Conservation (phyloP, 1,284 basidiomycete species). For the Pyrrhoderma noxium region DNA sequence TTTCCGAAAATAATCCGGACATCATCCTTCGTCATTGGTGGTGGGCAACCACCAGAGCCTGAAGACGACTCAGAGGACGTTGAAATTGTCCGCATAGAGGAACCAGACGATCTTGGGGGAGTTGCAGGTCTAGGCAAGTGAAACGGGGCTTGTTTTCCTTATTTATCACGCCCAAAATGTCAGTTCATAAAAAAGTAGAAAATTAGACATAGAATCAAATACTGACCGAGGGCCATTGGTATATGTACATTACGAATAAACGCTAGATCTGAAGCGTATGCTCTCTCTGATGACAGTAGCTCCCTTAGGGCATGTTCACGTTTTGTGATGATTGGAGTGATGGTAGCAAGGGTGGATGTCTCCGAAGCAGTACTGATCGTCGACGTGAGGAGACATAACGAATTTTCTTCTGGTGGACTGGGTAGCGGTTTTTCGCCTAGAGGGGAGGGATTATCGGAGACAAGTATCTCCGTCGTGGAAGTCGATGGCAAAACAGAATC, state of each 20-base stretch:
- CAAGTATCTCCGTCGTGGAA: neutral
- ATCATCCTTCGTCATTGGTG: slow-evolving; percentile 69
- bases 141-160: slow-evolving; percentile 42
- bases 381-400: neutral
- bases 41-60: slow-evolving; percentile 28
- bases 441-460: slow-evolving; percentile 4
- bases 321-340: slow-evolving; percentile 44
- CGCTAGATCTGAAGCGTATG: slow-evolving; percentile 83
- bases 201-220: slow-evolving; percentile 10
- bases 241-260: slow-evolving; percentile 82
- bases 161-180: neutral
- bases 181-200: neutral
- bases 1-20: slow-evolving; percentile 74
- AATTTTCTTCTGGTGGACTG: slow-evolving; percentile 8
- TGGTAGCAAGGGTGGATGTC: slow-evolving; percentile 18
- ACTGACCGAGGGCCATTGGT: slow-evolving; percentile 61
- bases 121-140: slow-evolving; percentile 27
- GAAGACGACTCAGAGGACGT: slow-evolving; percentile 47
- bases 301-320: slow-evolving; percentile 81
- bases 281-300: slow-evolving; percentile 75
- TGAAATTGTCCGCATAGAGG: slow-evolving; percentile 46
- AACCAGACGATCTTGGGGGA: slow-evolving; percentile 29
- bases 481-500: slow-evolving; percentile 8
- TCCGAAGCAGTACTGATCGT: slow-evolving; percentile 9
- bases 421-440: slow-evolving; percentile 17